Conservation (phyloP, 257 asterid genomes). For the Nyctanthes arbortristis region DNA sequence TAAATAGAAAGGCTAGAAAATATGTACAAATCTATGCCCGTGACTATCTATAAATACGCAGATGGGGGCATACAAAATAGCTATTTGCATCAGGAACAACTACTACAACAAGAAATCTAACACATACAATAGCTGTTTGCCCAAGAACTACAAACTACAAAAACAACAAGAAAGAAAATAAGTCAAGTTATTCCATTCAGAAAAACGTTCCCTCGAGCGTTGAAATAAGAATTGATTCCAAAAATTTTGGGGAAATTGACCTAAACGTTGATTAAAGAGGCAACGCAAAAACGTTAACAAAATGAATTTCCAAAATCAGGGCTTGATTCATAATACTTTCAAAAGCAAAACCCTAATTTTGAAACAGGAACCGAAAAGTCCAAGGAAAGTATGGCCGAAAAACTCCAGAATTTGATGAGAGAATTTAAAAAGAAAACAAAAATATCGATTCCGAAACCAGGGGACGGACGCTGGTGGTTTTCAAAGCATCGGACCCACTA, state of each 20-base stretch:
- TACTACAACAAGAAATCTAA: not conserved
- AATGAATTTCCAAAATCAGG: too few species aligned
- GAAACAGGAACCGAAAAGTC: not conserved
- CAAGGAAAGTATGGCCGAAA: not conserved
- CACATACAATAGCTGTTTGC: too few species aligned
- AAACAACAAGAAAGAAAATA: too few species aligned
- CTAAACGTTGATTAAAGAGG: not conserved
- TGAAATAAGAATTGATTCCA: not conserved
- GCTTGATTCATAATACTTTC: not conserved
- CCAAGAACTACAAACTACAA: not conserved
- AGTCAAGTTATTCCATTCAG: too few species aligned
- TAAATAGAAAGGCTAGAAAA: not conserved
- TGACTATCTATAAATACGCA: not conserved
- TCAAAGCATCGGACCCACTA: too few species aligned
- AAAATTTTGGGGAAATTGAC: not conserved
- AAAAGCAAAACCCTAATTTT: not conserved
- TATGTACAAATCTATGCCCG: not conserved
- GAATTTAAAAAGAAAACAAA: not conserved
- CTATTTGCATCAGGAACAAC: not conserved
- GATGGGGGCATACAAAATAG: not conserved
- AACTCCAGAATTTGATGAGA: not conserved
- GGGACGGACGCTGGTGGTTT: too few species aligned
- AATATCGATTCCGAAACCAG: not conserved
- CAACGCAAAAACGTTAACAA: too few species aligned
- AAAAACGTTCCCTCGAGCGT: not conserved